phyloP scores from a whole-genome alignment of 1,284 basidiomycete species.

The Rhodotorula sp. region DNA sequence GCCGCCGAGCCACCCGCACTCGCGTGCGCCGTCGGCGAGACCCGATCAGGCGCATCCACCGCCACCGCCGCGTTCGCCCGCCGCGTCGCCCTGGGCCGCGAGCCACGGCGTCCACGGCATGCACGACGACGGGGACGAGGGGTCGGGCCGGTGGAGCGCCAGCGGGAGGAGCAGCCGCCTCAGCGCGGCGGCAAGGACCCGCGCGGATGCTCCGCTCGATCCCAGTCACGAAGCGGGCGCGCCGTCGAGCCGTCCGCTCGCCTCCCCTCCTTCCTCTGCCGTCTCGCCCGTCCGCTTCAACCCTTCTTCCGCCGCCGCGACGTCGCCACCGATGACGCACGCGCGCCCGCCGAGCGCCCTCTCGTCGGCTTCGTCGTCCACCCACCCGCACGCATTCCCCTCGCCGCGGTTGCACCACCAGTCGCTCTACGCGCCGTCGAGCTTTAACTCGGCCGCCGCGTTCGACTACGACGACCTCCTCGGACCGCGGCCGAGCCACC shows the following conservation, averaged over 20 bases:
- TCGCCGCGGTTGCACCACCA: slow-evolving; percentile 2
- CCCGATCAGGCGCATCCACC: not conserved
- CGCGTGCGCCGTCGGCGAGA: not conserved
- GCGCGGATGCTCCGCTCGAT: too few species aligned
- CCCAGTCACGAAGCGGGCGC: not conserved
- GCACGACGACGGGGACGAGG: not conserved
- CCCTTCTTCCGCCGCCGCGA: not conserved
- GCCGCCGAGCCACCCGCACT: not conserved
- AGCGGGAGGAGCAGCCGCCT: too few species aligned
- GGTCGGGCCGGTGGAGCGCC: too few species aligned
- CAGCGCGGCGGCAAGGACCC: too few species aligned
- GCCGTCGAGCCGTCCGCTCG: not conserved
- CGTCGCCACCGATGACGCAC: slow-evolving; percentile 1
- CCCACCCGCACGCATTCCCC: not conserved
- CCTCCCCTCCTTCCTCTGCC: not conserved
- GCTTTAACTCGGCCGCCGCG: slow-evolving; percentile 7
- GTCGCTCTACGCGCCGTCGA: not conserved
- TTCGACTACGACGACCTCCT: slow-evolving; percentile 32
- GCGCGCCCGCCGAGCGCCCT: slow-evolving; percentile 15
- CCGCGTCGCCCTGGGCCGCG: not conserved
- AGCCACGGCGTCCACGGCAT: too few species aligned
- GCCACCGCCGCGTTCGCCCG: slow-evolving; percentile 1
- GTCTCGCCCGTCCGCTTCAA: not conserved
- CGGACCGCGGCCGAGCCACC: slow-evolving; percentile 10
- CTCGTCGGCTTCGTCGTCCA: slow-evolving; percentile 8